These are phyloP conservation scores for Apiotrichum laibachii DNA, from an alignment of 1,284 basidiomycete species.

Conservation along the genomic window DNA sequence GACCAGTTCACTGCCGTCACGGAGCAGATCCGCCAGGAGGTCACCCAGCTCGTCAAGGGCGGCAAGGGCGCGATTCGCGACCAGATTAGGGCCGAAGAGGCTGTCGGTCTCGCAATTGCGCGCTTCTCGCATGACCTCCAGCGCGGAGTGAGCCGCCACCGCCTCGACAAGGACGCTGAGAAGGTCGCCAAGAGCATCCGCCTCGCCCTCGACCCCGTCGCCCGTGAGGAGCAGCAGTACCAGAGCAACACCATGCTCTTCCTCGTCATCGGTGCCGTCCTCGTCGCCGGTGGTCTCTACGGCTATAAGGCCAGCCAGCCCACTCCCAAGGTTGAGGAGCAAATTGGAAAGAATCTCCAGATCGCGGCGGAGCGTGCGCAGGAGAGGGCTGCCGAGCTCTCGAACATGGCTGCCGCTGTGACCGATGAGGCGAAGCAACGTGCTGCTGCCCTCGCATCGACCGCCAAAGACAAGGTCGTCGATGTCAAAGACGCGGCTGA, in stretches of 20 bases:
- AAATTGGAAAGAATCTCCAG: neutral
- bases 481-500: neutral
- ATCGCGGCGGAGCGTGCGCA: neutral
- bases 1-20: neutral
- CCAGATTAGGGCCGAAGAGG: neutral
- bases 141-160: neutral
- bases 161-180: slow-evolving; percentile 1
- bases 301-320: slow-evolving; percentile 1
- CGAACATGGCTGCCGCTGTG: neutral
- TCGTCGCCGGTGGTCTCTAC: neutral
- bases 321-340: neutral
- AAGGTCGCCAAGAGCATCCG: neutral
- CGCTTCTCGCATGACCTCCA: slow-evolving; percentile 3
- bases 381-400: neutral
- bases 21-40: neutral
- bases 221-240: neutral
- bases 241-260: neutral
- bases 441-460: too few species aligned
- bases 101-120: neutral
- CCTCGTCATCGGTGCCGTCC: neutral
- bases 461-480: neutral
- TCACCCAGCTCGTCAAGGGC: neutral
- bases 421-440: neutral
- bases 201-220: neutral
- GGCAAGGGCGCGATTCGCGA: neutral